Evolutionary conservation across 2,329 filamentous ascomycete species (phyloP), one percentile per base, ranked within the genome.

Genomic region (Bisporella sp.): DNA sequence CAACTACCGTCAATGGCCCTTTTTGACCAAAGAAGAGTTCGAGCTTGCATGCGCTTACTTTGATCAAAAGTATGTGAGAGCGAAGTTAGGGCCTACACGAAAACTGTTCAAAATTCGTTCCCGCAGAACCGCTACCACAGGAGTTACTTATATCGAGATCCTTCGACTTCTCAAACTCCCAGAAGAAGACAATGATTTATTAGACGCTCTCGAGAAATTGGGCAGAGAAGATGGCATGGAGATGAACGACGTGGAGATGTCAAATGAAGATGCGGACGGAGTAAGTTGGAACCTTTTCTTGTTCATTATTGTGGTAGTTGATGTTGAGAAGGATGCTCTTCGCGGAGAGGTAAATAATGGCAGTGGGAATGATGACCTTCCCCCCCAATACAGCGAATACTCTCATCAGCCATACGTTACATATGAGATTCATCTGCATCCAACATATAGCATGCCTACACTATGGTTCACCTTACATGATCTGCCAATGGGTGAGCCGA

Each of bases 371-470:
- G 21, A 12, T 30, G 37, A 41, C 28, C 31, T 29, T 21, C 58
- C 47, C 31, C 58, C 62, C 6, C 13, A 44, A 30, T 65, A 64
- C 49, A 63, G 39, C 31, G 43, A 57, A 13, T 56, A 59, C 49
- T 54, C 62, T 55, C 56, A 71, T 63, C 71, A 73, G 61, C 68
- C 69, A 49, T 67, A 73, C 53, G 59, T 72, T 53, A 69, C 66
- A 53, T 91, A 90, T 69, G 84, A 89, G 66, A 81, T 91, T 60
- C 77, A 88, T 62, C 74, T 87, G 54, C 88, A 89, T 59, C 80
- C 84, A 49, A 87, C 83, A 50, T 92, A 91, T 68, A 77, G 77
- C 54, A 79, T 85, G 43, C 87, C 87, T 6, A 86, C 87, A 52
- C 73, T 91, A 50, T 91, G 87, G 79, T 89, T 92, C 71, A 79